Percentiles rank a stretch among this genome's conserved stretches.
These are phyloP conservation scores for Colletotrichum zoysiae DNA, from an alignment of 2,329 filamentous ascomycete species.

Conservation along the genomic window DNA sequence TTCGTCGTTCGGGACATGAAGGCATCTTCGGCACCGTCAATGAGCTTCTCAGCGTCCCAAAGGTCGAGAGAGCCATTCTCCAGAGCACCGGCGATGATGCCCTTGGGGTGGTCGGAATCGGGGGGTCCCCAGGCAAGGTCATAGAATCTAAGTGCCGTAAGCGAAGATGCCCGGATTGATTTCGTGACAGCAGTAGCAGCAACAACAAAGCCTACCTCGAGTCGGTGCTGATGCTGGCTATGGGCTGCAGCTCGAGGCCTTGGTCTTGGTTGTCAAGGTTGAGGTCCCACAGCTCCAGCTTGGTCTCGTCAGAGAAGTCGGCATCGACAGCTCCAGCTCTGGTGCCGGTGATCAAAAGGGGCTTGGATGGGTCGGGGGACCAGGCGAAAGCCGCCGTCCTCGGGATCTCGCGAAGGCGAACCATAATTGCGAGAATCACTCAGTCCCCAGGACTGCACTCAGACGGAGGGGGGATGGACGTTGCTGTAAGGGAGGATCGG, in stretches of 20 bases:
- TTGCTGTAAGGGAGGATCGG: constrained; percentile 27
- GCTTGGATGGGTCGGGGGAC: constrained; percentile 84
- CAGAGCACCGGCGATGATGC: constrained; percentile 93
- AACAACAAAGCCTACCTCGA: constrained; percentile 74
- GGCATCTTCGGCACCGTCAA: constrained; percentile 73
- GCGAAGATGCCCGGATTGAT: constrained; percentile 12
- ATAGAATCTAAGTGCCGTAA: constrained; percentile 77
- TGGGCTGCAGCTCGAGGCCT: constrained; percentile 85
- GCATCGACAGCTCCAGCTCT: constrained; percentile 95
- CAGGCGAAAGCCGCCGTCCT: constrained; percentile 97
- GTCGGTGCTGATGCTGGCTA: constrained; percentile 86
- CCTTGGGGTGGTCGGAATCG: constrained; percentile 81
- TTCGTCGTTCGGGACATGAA: constrained; percentile 88
- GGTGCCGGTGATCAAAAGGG: constrained; percentile 92
- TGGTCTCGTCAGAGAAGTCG: constrained; percentile 97
- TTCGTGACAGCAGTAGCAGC: constrained; percentile 13
- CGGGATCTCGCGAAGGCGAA: constrained; percentile 95
- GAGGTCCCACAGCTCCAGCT: constrained; percentile 96
- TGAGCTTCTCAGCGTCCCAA: constrained; percentile 85
- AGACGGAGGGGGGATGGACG: constrained; percentile 19
- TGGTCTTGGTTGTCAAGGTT: constrained; percentile 81
- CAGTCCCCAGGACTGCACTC: constrained; percentile 42
- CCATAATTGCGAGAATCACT: constrained; percentile 72
- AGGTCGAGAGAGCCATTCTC: constrained; percentile 95
- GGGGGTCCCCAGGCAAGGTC: constrained; percentile 95